Percentiles rank a stretch among this genome's conserved stretches.
Conservation (phyloP, 805 yeast genomes). For the Teunomyces lycoperdinae region DNA sequence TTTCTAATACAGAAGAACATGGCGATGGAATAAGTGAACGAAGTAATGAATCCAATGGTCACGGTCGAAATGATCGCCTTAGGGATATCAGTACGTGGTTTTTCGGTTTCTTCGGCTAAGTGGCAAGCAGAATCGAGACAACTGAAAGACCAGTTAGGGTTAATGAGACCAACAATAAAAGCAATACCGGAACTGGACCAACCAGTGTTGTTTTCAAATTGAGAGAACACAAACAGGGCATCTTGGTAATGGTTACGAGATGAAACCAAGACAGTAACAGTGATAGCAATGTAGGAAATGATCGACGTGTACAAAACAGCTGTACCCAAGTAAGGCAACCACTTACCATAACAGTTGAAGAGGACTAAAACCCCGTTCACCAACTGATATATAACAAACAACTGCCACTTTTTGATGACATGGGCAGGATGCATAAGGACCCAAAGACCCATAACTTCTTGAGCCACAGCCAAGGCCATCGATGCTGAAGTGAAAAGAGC, state of each 20-base stretch:
- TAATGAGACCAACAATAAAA: slow-evolving; percentile 36
- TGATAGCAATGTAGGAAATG: slow-evolving; percentile 32
- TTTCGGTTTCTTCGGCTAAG: slow-evolving; percentile 39
- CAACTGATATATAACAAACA: slow-evolving; percentile 35
- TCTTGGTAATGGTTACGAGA: slow-evolving; percentile 32
- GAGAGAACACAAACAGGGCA: slow-evolving; percentile 24
- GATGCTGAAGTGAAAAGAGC: slow-evolving; percentile 40
- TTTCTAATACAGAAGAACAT: slow-evolving; percentile 39
- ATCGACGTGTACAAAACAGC: slow-evolving; percentile 34
- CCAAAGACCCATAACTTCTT: slow-evolving; percentile 37
- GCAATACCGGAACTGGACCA: slow-evolving; percentile 35
- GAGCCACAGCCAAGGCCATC: slow-evolving; percentile 35
- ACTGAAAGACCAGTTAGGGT: slow-evolving; percentile 38
- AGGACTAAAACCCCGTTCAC: slow-evolving; percentile 30
- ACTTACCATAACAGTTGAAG: slow-evolving; percentile 37
- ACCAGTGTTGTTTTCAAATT: slow-evolving; percentile 25
- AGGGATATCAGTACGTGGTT: slow-evolving; percentile 38
- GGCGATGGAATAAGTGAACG: slow-evolving; percentile 38
- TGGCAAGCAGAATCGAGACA: slow-evolving; percentile 43
- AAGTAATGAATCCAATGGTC: slow-evolving; percentile 38
- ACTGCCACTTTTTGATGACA: slow-evolving; percentile 32
- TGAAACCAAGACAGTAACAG: slow-evolving; percentile 37
- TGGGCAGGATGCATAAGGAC: slow-evolving; percentile 34
- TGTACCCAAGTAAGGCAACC: slow-evolving; percentile 34
- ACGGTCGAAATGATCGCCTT: slow-evolving; percentile 40